Percentiles rank a stretch among this genome's conserved stretches.
Conservation (phyloP, 257 asterid species). For the Ocimum tenuiflorum region DNA sequence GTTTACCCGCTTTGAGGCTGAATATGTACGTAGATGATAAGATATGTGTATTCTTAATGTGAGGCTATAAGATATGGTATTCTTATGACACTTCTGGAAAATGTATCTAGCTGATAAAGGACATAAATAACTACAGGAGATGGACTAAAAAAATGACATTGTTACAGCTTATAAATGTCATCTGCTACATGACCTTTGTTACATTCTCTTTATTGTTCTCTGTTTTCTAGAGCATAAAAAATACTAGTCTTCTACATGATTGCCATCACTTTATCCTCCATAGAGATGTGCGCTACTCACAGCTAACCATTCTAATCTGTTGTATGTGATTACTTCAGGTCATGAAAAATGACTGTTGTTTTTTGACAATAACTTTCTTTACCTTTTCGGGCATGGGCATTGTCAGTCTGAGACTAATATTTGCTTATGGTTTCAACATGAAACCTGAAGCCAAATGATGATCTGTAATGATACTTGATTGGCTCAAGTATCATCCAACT, state of each 20-base stretch:
- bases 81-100: background rate
- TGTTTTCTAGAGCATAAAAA: too few species aligned
- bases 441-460: background rate
- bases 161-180: too few species aligned
- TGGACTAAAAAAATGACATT: background rate
- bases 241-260: background rate
- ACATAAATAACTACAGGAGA: background rate
- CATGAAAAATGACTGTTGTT: background rate
- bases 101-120: background rate
- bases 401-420: background rate
- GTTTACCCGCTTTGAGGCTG: slow-evolving; percentile 3
- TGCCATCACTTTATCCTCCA: background rate
- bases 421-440: background rate
- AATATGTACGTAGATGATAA: background rate
- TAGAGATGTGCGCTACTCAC: background rate
- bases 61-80: background rate
- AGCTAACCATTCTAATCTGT: background rate
- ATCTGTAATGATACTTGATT: background rate
- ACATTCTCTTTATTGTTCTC: too few species aligned
- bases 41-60: background rate
- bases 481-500: background rate
- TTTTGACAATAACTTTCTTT: background rate
- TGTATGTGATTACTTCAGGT: background rate
- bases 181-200: too few species aligned
- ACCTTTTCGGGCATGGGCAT: background rate